Conservation (phyloP, 2,329 filamentous ascomycete species). For the Aspergillus sp. region DNA sequence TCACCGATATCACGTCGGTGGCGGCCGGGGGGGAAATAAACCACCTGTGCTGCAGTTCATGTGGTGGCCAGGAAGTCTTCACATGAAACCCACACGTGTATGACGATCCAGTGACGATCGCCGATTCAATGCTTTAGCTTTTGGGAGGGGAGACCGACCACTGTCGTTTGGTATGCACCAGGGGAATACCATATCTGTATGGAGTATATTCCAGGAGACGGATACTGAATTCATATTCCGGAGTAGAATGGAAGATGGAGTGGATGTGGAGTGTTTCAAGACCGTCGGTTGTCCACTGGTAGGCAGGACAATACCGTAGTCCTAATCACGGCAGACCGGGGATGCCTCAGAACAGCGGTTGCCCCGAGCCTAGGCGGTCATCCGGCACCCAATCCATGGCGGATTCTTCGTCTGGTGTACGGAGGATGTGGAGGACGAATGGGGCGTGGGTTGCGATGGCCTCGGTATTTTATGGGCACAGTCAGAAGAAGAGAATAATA, state of each 20-base stretch:
- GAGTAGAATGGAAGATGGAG: too few species aligned
- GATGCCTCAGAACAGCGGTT: neutral
- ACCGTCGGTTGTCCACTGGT: too few species aligned
- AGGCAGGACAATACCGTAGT: too few species aligned
- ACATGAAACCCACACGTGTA: neutral
- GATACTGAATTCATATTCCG: too few species aligned
- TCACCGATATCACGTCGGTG: neutral
- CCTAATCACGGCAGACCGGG: too few species aligned
- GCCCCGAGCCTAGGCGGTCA: neutral
- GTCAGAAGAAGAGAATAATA: neutral
- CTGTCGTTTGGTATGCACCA: too few species aligned
- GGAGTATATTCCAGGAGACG: too few species aligned
- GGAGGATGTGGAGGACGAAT: too few species aligned
- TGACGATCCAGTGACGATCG: neutral
- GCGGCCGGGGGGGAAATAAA: neutral
- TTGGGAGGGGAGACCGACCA: too few species aligned
- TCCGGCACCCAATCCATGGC: neutral
- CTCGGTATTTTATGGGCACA: neutral
- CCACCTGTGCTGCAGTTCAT: neutral
- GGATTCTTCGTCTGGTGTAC: too few species aligned
- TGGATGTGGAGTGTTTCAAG: too few species aligned
- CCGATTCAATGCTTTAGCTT: neutral
- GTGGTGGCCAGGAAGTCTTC: neutral
- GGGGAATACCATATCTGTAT: too few species aligned
- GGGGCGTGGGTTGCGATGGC: neutral